Evolutionary conservation across 2,329 filamentous ascomycete genomes (phyloP), one percentile per base, ranked within the genome.

Genomic region (Ophiosphaerella korrae): DNA sequence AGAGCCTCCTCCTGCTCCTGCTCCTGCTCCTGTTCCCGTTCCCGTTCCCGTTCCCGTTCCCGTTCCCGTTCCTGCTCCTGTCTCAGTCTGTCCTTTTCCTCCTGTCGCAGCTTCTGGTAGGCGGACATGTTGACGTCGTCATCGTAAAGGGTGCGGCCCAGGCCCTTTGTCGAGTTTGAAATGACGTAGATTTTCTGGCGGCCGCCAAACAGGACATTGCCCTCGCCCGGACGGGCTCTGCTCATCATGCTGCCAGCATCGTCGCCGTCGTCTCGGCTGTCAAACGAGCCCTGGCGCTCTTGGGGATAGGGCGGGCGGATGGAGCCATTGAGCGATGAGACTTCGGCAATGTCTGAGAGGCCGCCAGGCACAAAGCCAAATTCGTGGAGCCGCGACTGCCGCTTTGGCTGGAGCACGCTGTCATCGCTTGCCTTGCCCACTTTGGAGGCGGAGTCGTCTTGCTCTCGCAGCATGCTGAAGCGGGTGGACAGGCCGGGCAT

Each of bases 161-260:
- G 63, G 59, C 74, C 63, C 61, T 76, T 78, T 31, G 78, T 79
- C 35, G 71, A 68, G 40, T 69, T 74, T 0, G 89, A 81, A 57
- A 96, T 89, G 72, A 91, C 92, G 69, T 95, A 97, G 33, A 97
- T 88, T 77, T 97, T 97, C 72, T 97, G 94, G 38, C 94, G 86
- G 13, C 94, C 94, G 50, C 94, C 94, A 74, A 99, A 99, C 49
- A 99, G 75, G 61, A 90, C 88, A 69, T 97, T 99, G 39, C 93
- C 92, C 68, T 97, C 93, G 1, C 84, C 87, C 0, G 90, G 92
- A 62, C 92, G 88, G 7, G 88, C 80, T 44, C 94, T 83, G 63
- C 81, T 88, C 89, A 97, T 93, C n/a, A 97, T 82, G 71, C 89
- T 91, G 1, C 84, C 82, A 6, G 83, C 84, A 39, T 88, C 85